Base-by-base conservation (phyloP, 768 basidiomycete species). In the Chalciporus chontae region DNA sequence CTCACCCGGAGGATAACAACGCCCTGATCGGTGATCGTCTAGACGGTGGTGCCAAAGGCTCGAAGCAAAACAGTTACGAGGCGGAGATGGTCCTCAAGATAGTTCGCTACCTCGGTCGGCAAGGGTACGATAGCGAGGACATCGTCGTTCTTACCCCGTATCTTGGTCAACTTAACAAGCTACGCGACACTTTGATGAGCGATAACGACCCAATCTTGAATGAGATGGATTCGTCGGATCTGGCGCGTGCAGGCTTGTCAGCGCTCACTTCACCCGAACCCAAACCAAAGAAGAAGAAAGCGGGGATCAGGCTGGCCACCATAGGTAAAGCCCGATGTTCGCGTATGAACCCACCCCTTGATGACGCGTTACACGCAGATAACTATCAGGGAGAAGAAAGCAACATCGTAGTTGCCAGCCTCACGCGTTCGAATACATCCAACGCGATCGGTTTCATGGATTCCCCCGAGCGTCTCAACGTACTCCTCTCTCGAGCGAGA, bases 361-460 rank as follows among this genome's bases (percentile, higher is more conserved):
- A 11, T 13, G 29, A 26, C 10, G 10, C 13, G 29, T 9, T 31
- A 9, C 10, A 31, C 13, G 9, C 47, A 86, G 85, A 87, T 52
- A 87, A 87, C 57, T 87, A 85, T 52, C 85, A 87, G 55, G 85
- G 85, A 8, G 85, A 87, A 56, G 85, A 87, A 61, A 79, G 81
- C 44, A 75, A 86, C 19, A 80, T 88, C 43, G 83, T 87, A 18
- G 67, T 87, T 21, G 71, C 73, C 7, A 79, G 77, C 6, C 64
- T 87, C 10, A 84, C 81, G 0, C 61, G 85, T 36, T 85, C 84
- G 56, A 87, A 87, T 52, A 8, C 68, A 0, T 57, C 67, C 0
- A 61, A 75, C 43, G 73, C 80, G 50, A 87, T 87, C 32, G 85
- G 86, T 0, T 87, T 87, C 66, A 85, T 87, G 84, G 76, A 66